phyloP scores from a whole-genome alignment of 768 basidiomycete species.

The Amanita thiersii region DNA sequence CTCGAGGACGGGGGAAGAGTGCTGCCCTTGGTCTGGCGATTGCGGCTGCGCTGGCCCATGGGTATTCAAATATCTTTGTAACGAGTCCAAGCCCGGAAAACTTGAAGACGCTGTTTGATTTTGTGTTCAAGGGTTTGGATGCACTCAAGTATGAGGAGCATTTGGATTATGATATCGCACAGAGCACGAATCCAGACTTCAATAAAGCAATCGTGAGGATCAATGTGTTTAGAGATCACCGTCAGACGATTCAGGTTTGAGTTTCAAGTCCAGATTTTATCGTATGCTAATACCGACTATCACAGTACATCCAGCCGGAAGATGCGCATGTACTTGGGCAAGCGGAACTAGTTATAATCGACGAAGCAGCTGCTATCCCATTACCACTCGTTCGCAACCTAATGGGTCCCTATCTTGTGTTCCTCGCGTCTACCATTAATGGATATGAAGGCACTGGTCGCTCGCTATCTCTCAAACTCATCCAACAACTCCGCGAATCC shows the following conservation, averaged over 20 bases:
- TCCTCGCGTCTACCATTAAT: conserved; percentile 99
- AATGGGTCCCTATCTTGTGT: conserved; percentile 93
- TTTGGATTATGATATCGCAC: conserved; percentile 92
- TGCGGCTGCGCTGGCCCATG: conserved; percentile 85
- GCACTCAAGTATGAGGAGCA: conserved; percentile 95
- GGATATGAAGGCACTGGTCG: conserved; percentile 99
- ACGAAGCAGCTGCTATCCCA: conserved; percentile 97
- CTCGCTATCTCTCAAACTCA: conserved; percentile 93
- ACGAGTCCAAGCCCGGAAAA: conserved; percentile 98
- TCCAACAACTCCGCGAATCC: conserved; percentile 92
- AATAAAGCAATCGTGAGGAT: conserved; percentile 94
- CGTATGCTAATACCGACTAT: not conserved
- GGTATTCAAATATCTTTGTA: conserved; percentile 96
- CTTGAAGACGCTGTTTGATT: conserved; percentile 95
- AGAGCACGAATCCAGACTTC: conserved; percentile 91
- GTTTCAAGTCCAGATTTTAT: too few relatives aligned
- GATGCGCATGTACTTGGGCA: conserved; percentile 97
- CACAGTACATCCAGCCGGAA: conserved; percentile 96
- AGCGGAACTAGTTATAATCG: conserved; percentile 95
- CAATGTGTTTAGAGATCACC: conserved; percentile 86
- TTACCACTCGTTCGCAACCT: conserved; percentile 92
- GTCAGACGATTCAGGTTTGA: conserved; percentile 91
- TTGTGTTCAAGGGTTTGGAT: conserved; percentile 95
- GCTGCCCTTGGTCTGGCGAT: conserved; percentile 94
- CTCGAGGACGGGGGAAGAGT: conserved; percentile 92